Conservation (phyloP, 208 protist species). For the Leishmania mexicana region DNA sequence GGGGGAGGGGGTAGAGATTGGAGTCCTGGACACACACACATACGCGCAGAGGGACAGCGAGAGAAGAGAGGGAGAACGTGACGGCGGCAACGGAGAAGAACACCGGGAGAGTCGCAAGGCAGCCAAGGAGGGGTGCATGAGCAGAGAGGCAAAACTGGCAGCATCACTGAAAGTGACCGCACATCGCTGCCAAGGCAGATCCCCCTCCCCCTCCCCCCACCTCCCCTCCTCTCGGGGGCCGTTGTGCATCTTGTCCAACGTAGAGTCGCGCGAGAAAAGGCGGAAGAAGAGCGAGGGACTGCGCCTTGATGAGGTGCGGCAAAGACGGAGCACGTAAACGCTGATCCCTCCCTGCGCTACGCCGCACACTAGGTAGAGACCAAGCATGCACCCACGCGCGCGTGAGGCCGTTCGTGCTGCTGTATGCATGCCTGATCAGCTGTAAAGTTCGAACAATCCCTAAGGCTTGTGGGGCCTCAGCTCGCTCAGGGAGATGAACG, state of each 20-base stretch:
- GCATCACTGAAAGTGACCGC: background rate
- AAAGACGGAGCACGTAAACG: background rate
- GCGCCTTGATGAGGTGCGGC: background rate
- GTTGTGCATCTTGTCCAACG: background rate
- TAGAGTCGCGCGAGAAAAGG: background rate
- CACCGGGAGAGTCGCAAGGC: background rate
- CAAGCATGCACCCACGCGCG: background rate
- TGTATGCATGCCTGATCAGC: background rate
- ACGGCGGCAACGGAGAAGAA: constrained; percentile 3
- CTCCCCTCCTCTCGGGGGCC: background rate
- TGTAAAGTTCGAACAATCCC: background rate
- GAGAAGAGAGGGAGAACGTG: background rate
- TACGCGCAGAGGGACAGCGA: background rate
- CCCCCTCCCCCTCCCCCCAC: background rate
- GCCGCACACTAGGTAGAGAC: background rate
- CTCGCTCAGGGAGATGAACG: background rate
- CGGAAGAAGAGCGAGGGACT: background rate
- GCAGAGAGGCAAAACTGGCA: background rate
- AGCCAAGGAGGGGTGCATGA: background rate
- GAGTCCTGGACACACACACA: background rate
- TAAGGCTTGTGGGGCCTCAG: background rate
- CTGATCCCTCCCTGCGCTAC: background rate
- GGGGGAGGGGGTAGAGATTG: background rate
- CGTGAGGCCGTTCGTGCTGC: no score
- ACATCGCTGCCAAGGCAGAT: background rate